Percentiles rank a stretch among this genome's conserved stretches.
These are phyloP conservation scores for Glonium stellatum DNA, from an alignment of 495 filamentous ascomycete genomes.

Conservation along the genomic window DNA sequence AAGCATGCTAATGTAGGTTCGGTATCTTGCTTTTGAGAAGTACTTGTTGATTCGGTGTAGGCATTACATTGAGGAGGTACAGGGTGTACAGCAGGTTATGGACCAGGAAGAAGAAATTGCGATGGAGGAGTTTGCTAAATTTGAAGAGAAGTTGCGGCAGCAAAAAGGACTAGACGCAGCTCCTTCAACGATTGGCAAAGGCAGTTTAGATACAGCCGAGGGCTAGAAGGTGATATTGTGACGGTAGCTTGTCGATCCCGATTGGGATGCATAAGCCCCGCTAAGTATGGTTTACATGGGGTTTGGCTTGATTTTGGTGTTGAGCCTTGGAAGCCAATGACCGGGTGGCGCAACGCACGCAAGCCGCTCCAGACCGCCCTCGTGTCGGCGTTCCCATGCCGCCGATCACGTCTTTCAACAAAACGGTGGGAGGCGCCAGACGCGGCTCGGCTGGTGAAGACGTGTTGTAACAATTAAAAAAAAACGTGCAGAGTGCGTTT, in stretches of 20 bases:
- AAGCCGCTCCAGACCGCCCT: background rate
- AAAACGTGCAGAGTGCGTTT: too few species aligned
- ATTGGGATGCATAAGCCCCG: background rate
- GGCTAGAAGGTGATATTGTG: conserved; percentile 30
- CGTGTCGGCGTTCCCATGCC: background rate
- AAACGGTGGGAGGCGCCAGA: background rate
- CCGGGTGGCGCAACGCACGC: background rate
- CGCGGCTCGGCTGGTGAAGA: background rate
- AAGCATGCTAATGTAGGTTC: conserved; percentile 31
- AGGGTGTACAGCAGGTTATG: conserved; percentile 83
- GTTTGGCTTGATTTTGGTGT: conserved; percentile 1
- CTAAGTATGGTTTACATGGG: background rate
- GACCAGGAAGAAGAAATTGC: conserved; percentile 91
- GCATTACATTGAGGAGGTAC: conserved; percentile 91
- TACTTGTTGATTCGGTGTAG: background rate
- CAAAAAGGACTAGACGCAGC: conserved; percentile 58
- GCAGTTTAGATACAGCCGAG: conserved; percentile 56
- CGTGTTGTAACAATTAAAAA: too few species aligned
- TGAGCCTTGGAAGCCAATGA: conserved; percentile 2
- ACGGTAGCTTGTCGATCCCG: background rate
- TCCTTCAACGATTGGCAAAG: conserved; percentile 58
- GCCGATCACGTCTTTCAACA: background rate
- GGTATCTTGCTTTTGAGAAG: conserved; percentile 60
- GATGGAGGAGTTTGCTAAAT: conserved; percentile 83
- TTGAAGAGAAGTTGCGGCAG: conserved; percentile 85